Conservation (phyloP, 2,329 filamentous ascomycete species). For the Ambrosiella xylebori region DNA sequence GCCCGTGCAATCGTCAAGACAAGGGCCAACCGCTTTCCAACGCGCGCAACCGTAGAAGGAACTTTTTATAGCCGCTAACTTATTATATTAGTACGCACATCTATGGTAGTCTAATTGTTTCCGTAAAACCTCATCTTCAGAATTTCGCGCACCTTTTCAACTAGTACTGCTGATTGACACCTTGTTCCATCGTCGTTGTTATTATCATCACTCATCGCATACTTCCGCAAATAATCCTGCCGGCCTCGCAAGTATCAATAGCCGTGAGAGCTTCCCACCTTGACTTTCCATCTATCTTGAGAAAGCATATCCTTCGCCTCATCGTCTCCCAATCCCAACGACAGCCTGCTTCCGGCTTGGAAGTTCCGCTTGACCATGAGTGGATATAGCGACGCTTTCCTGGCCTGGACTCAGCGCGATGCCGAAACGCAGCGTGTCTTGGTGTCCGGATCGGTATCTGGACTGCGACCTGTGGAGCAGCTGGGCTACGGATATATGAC, state of each 20-base stretch:
- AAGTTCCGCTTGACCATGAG: conserved; percentile 7
- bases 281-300: too few relatives aligned
- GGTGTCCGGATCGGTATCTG: conserved; percentile 44
- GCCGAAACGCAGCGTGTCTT: conserved; percentile 28
- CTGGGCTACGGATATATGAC: conserved; percentile 43
- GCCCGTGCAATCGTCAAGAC: neutral
- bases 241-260: neutral
- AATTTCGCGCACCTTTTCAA: neutral
- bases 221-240: too few relatives aligned
- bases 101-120: neutral
- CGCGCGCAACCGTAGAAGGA: neutral
- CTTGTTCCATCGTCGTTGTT: neutral
- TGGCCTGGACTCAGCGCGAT: conserved; percentile 13
- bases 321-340: too few relatives aligned
- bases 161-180: neutral
- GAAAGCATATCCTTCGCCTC: too few relatives aligned
- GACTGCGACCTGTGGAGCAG: conserved; percentile 32
- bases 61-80: neutral
- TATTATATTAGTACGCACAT: neutral
- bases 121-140: neutral
- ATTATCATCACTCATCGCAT: neutral
- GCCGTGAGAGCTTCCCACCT: too few relatives aligned
- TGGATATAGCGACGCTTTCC: conserved; percentile 11
- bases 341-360: neutral
- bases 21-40: neutral